Evolutionary conservation across 1,284 basidiomycete genomes (phyloP), one percentile per base, ranked within the genome.

Genomic region (Leccinum huronense): DNA sequence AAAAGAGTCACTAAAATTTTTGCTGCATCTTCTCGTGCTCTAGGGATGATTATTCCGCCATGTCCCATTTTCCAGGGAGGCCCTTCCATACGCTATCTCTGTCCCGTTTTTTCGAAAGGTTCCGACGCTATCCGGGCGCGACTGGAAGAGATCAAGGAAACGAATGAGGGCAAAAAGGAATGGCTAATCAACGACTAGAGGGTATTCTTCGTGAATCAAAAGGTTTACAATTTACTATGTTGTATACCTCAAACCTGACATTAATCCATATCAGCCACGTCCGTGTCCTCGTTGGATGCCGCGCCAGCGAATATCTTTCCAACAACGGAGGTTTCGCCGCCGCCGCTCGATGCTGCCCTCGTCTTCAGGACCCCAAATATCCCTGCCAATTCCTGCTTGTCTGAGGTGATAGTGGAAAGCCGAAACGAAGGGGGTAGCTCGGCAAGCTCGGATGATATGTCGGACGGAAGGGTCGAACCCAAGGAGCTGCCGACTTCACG

Each of bases 31-130:
- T 36, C 64, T 42, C 60, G 7, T 60, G 40, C 16, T 31, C 30
- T 7, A 8, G 60, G 34, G 19, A 42, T 57, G 54, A 63, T 60
- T 58, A 58, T 57, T 59, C 66, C 68, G 4, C 66, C 63, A 23
- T 84, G 83, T 63, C 78, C 78, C 45, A 72, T 83, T 53, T 84
- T 82, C 70, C 70, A 74, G 30, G 71, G 70, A 60, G 66, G 11
- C 78, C 80, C 7, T 73, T 74, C 40, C 63, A 72, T 74, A 63
- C 78, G 77, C 23, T 75, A 78, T 61, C 69, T 65, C 57, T 84
- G 83, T 67, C 81, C 81, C n/a, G 69, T 76, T 33, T 73, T 83
- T 34, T 62, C 74, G 31, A 73, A 75, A 55, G 80, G 80, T 14
- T 67, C 77, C 8, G 70, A 69, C n/a, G 69, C 75, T 23, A 77